Conservation (phyloP, 2,329 filamentous ascomycete species). For the Cladosporium sp. region DNA sequence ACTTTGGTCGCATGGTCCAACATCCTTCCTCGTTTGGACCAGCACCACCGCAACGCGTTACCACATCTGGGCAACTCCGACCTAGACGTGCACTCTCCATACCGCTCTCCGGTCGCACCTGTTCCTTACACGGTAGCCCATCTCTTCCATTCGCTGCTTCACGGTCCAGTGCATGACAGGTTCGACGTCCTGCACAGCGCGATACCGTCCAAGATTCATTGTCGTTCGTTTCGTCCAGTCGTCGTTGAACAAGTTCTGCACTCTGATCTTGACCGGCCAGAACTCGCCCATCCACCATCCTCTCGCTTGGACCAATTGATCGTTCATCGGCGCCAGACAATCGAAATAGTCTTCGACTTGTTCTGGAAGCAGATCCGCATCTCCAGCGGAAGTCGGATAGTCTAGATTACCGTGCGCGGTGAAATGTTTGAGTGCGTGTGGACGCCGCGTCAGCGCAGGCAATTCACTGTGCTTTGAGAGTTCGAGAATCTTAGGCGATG, state of each 20-base stretch:
- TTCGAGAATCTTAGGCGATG: slow-evolving; percentile 34
- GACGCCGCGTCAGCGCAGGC: slow-evolving; percentile 2
- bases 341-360: slow-evolving; percentile 44
- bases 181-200: slow-evolving; percentile 33
- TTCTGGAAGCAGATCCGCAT: slow-evolving; percentile 33
- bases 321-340: slow-evolving; percentile 37
- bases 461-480: slow-evolving; percentile 1
- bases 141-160: slow-evolving; percentile 32
- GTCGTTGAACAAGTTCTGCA: slow-evolving; percentile 29
- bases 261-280: slow-evolving; percentile 39
- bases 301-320: slow-evolving; percentile 36
- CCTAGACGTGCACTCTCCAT: slow-evolving; percentile 32
- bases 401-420: slow-evolving; percentile 6
- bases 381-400: slow-evolving; percentile 7
- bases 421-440: slow-evolving; percentile 5
- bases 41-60: neutral
- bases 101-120: slow-evolving; percentile 26
- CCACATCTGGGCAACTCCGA: neutral
- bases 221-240: slow-evolving; percentile 37
- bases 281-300: slow-evolving; percentile 44
- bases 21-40: neutral
- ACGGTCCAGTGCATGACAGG: slow-evolving; percentile 46
- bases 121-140: slow-evolving; percentile 33
- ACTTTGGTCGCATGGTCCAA: too few relatives aligned
- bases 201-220: slow-evolving; percentile 37